Conservation (phyloP, 805 yeast genomes). For the Myxozyma melibiosi region DNA sequence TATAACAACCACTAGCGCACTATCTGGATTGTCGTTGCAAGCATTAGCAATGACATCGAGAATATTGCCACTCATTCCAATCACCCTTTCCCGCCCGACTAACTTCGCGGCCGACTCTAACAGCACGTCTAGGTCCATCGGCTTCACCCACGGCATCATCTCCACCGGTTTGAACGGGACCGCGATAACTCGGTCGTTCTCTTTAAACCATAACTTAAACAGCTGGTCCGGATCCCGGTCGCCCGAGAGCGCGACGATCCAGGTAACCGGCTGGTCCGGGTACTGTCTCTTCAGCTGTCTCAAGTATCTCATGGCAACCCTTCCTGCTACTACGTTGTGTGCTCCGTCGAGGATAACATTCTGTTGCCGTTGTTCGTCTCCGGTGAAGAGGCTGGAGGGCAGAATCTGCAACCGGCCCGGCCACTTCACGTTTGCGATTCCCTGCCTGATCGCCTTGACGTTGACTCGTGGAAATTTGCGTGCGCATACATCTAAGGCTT, state of each 20-base stretch:
- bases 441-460: constrained; percentile 47
- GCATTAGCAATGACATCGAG: constrained; percentile 31
- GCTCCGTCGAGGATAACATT: constrained; percentile 82
- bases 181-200: constrained; percentile 60
- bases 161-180: constrained; percentile 71
- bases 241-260: constrained; percentile 72
- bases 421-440: constrained; percentile 67
- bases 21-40: constrained; percentile 39
- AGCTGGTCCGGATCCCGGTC: constrained; percentile 65
- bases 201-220: constrained; percentile 52
- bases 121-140: constrained; percentile 48
- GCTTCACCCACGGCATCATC: constrained; percentile 90
- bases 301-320: constrained; percentile 63
- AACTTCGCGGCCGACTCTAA: constrained; percentile 35
- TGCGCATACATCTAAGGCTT: constrained; percentile 48
- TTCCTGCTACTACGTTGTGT: constrained; percentile 84
- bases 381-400: constrained; percentile 17
- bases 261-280: constrained; percentile 47
- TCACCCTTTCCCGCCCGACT: constrained; percentile 23
- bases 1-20: constrained; percentile 54
- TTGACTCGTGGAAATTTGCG: constrained; percentile 42
- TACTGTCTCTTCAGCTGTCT: constrained; percentile 35
- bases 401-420: constrained; percentile 80
- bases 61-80: not conserved
- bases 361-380: constrained; percentile 22